A percentile compares a stretch with the other conserved stretches of the same genome.
Evolutionary conservation across 331 rosid genomes (phyloP).

Genomic region (Stylosanthes scabra): DNA sequence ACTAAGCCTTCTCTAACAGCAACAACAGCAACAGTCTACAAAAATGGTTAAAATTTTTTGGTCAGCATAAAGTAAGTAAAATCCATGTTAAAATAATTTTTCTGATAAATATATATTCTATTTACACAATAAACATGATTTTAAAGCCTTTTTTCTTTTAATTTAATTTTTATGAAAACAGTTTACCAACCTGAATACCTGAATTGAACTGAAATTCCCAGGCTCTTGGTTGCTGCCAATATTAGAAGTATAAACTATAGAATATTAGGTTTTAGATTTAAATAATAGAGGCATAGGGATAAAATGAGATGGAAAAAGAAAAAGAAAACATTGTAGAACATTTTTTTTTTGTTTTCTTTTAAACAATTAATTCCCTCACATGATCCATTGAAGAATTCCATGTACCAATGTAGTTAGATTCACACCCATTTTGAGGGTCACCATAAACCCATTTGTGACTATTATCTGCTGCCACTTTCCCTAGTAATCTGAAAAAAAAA

Average conservation of each 20-base stretch:
- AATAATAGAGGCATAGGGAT: neutral
- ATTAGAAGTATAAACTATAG: neutral
- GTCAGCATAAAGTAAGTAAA: neutral
- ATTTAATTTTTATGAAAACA: neutral
- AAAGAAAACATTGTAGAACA: neutral
- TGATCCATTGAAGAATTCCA: slow-evolving; percentile 86
- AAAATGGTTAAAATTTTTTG: slow-evolving; percentile 7
- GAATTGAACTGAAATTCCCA: slow-evolving; percentile 90
- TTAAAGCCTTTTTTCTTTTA: neutral
- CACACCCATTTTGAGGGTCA: slow-evolving; percentile 65
- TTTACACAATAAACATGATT: neutral
- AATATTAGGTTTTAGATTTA: neutral
- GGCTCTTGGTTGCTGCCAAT: slow-evolving; percentile 80
- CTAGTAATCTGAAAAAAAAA: slow-evolving; percentile 65
- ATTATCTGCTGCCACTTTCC: slow-evolving; percentile 86
- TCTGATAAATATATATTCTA: neutral
- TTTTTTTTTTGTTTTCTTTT: neutral
- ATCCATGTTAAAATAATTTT: neutral
- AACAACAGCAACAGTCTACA: slow-evolving; percentile 76
- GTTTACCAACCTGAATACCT: slow-evolving; percentile 78
- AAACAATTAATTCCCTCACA: slow-evolving; percentile 48
- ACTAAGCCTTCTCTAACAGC: slow-evolving; percentile 92
- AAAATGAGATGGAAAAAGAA: neutral
- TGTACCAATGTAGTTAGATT: slow-evolving; percentile 61
- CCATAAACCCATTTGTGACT: slow-evolving; percentile 88